Evolutionary conservation across 2,329 filamentous ascomycete genomes (phyloP), one percentile per base, ranked within the genome.

Genomic region (Monosporascus sp.): DNA sequence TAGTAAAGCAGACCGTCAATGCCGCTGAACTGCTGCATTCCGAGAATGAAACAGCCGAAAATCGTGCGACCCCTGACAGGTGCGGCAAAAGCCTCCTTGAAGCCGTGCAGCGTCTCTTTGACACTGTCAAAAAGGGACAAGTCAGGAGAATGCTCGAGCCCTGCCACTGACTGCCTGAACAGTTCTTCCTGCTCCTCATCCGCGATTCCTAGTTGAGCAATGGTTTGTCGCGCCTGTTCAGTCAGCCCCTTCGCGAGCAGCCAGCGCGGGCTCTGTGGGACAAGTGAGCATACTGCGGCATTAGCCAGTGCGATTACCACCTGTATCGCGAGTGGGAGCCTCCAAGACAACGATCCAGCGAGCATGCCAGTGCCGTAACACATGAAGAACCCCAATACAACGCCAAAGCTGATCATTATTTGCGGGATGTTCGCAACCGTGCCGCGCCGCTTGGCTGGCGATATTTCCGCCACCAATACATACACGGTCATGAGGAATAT

Each of bases 1-100:
- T 86, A 85, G 55, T 81, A 83, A 2, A 84, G 67, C 0, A 85
- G 74, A 0, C 79, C 81, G 36, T 85, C 81, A 36, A 85, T 83
- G 0, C 82, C 81, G 15, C 70, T 75, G 14, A 83, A 70, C 43
- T 85, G 81, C 52, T 82, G 76, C 68, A 82, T 77, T 1, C 69
- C 75, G 70, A 85, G 74, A 24, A 85, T 65, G 50, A 83, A 83
- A 6, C 80, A 74, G 1, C 75, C 81, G 27, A 83, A 74, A 0
- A 70, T 63, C 0, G 77, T 80, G 3, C 76, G 71, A 1, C 65
- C 64, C 2, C 78, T 69, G 7, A 73, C 74, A 0, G 68, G 67
- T 0, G 62, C 52, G 1, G 67, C 67, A 48, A 73, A 71, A 0
- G 69, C 67, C 1, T 61, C 54, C 6, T 57, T 48, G 24, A 72